Percentiles rank a stretch among this genome's conserved stretches.
Evolutionary conservation across 495 filamentous ascomycete species (phyloP).

Genomic region (Penicillium subrubescens): DNA sequence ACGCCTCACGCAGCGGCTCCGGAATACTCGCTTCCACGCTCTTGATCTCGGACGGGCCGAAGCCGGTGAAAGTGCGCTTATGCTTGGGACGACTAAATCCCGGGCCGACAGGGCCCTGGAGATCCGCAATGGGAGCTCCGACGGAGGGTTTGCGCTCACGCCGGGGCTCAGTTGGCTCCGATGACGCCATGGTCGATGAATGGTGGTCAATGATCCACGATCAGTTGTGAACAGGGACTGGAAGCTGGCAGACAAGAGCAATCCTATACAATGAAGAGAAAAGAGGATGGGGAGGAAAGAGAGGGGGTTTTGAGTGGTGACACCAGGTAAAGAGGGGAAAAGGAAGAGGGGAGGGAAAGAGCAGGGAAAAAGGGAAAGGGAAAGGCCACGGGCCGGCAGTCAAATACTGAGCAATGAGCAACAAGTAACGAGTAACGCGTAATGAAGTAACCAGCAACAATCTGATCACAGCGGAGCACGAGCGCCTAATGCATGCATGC

Average conservation of each 20-base stretch:
- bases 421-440: not conserved
- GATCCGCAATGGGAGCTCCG: constrained; percentile 77
- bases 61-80: constrained; percentile 90
- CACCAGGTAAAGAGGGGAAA: constrained; percentile 1
- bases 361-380: not conserved
- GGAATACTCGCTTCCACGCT: constrained; percentile 87
- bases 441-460: not conserved
- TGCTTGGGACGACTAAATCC: constrained; percentile 82
- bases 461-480: not conserved
- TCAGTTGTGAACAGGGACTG: not conserved
- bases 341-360: not conserved
- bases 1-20: constrained; percentile 82
- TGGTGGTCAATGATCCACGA: not conserved
- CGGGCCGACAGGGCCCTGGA: constrained; percentile 78
- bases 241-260: not conserved
- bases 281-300: not conserved
- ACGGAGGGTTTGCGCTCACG: constrained; percentile 75
- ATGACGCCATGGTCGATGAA: constrained; percentile 5
- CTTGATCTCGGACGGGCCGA: constrained; percentile 89
- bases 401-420: not conserved
- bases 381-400: not conserved
- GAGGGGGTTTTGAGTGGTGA: not conserved
- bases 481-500: not conserved
- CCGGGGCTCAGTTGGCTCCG: constrained; percentile 19
- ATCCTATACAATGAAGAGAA: not conserved